Conservation (phyloP, 2,329 filamentous ascomycete species). For the Aspergillus viridinutans region DNA sequence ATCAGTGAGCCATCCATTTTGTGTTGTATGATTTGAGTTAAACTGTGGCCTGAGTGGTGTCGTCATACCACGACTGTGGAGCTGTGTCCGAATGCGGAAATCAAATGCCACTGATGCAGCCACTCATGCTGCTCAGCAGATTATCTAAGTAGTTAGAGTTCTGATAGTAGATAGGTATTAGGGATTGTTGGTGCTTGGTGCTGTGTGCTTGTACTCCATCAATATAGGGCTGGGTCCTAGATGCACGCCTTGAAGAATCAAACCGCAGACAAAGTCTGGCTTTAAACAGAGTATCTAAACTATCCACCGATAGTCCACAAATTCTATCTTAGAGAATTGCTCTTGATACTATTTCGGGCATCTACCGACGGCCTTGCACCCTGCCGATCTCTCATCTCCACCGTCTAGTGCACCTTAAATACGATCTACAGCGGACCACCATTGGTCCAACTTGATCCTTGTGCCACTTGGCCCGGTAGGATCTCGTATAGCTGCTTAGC, state of each 20-base stretch:
- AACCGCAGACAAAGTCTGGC: too few relatives aligned
- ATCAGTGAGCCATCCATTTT: not conserved
- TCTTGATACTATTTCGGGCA: too few relatives aligned
- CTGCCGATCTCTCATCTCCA: not conserved
- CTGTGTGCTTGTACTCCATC: too few relatives aligned
- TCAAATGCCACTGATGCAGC: not conserved
- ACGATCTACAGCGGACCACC: not conserved
- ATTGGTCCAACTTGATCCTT: not conserved
- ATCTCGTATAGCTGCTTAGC: not conserved
- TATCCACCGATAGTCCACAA: too few relatives aligned
- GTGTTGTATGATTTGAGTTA: not conserved
- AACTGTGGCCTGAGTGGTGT: not conserved
- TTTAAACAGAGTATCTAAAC: not conserved
- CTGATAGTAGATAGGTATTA: too few relatives aligned
- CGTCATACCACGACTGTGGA: not conserved
- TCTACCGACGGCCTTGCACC: not conserved
- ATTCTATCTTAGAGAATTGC: too few relatives aligned
- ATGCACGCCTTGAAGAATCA: too few relatives aligned
- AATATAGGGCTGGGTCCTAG: too few relatives aligned
- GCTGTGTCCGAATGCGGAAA: not conserved
- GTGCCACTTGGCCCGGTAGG: not conserved
- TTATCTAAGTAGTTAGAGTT: not conserved
- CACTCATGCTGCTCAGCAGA: not conserved
- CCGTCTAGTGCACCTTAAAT: not conserved
- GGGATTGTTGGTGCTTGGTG: too few relatives aligned